Evolutionary conservation across 371 early-diverging fungal genomes (phyloP).

Genomic region (Lichtheimia hyalospora): DNA sequence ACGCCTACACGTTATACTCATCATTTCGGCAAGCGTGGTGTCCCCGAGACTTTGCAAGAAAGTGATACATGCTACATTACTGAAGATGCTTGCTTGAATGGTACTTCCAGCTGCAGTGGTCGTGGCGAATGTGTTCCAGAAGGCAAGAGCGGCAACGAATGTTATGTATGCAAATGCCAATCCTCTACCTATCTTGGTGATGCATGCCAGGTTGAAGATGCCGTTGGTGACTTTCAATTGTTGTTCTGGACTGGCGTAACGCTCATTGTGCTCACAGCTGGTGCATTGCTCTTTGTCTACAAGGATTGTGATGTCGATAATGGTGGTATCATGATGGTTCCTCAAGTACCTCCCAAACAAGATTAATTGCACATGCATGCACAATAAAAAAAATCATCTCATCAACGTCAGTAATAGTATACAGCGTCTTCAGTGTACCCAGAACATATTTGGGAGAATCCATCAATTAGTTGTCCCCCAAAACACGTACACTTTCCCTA

Average conservation of each 20-base stretch:
- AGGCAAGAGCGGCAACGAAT: constrained; percentile 14
- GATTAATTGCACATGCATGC: constrained; percentile 26
- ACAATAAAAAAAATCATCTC: not conserved
- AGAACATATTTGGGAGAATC: too few species aligned
- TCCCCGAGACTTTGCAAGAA: constrained; percentile 8
- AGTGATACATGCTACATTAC: constrained; percentile 22
- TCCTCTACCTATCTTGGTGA: constrained; percentile 27
- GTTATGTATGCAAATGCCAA: constrained; percentile 40
- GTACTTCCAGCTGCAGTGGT: constrained; percentile 32
- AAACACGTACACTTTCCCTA: too few species aligned
- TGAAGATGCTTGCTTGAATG: constrained; percentile 24
- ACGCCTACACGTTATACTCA: constrained; percentile 12
- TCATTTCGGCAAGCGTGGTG: constrained; percentile 20
- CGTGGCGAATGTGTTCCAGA: constrained; percentile 31
- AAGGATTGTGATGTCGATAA: constrained; percentile 34
- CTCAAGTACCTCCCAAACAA: constrained; percentile 44
- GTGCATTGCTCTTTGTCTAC: constrained; percentile 41
- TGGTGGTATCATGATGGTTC: constrained; percentile 36
- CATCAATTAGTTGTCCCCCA: too few species aligned
- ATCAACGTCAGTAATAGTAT: too few species aligned
- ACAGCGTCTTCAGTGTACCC: too few species aligned
- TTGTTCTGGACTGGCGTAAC: constrained; percentile 48
- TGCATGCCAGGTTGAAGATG: constrained; percentile 37
- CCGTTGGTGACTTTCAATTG: constrained; percentile 44
- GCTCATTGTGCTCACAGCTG: constrained; percentile 35